These are phyloP conservation scores for Aspergillus sp. DNA, from an alignment of 2,329 filamentous ascomycete genomes.

Conservation along the genomic window DNA sequence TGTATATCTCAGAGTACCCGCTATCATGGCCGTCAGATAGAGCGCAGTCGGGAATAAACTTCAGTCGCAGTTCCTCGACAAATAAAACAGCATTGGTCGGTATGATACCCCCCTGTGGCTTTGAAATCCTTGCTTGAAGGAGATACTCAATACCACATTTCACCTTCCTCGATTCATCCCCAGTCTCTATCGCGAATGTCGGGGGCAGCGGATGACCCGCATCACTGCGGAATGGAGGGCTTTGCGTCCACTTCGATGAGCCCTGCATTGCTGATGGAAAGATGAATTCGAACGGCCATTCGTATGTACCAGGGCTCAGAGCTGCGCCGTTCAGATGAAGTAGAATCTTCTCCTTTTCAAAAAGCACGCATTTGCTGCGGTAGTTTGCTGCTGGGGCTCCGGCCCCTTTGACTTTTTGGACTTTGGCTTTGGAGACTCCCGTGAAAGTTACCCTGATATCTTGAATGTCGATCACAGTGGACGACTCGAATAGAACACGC, in stretches of 20 bases:
- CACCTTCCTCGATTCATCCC: background rate
- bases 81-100: background rate
- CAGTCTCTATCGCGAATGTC: background rate
- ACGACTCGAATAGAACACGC: background rate
- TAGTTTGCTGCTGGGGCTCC: constrained; percentile 13
- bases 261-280: background rate
- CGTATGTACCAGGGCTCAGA: constrained; percentile 2
- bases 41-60: background rate
- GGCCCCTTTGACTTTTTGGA: constrained; percentile 17
- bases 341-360: constrained; percentile 15
- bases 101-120: background rate
- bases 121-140: background rate
- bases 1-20: background rate
- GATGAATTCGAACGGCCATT: background rate
- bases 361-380: constrained; percentile 17
- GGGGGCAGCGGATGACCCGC: background rate
- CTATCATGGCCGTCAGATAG: background rate
- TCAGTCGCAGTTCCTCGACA: background rate
- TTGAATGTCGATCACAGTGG: background rate
- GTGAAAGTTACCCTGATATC: constrained; percentile 13
- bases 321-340: background rate
- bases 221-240: background rate
- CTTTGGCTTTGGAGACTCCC: constrained; percentile 14
- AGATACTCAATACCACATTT: background rate
- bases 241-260: background rate